Evolutionary conservation across 495 filamentous ascomycete genomes (phyloP), one percentile per base, ranked within the genome.

Genomic region (Neurospora terricola): DNA sequence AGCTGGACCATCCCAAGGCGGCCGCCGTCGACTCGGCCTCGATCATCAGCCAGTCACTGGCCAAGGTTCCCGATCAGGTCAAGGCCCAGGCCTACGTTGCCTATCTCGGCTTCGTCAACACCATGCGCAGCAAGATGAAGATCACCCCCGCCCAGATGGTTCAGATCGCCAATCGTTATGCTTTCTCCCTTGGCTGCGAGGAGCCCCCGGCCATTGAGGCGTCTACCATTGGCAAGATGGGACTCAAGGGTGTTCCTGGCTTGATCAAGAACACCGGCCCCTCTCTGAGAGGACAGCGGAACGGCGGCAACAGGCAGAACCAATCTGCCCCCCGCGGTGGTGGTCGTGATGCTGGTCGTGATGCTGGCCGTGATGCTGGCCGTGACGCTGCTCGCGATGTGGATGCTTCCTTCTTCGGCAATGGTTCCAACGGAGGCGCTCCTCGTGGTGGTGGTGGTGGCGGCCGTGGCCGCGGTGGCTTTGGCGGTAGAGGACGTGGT

Each of bases 161-260:
- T 30, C 43, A 72, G n/a, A 36, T 76, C 23, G 75, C 77, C 73
- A 80, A 80, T 74, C 54, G 66, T 23, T 80, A 77, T 38, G 71
- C 78, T 14, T 36, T 7, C 11, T 69, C 78, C 18, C 76, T 81
- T 5, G 79, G 79, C 11, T 73, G 73, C 40, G 72, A 66, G 10
- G 75, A 76, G 54, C 54, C 73, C 18, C 79, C 79, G 2, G 59
- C 27, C 30, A 54, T 80, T 12, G 72, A 70, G 54, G 12, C 73
- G 14, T 66, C 36, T 10, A 71, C 69, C 2, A 74, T 81, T 30
- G 71, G 73, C 38, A 81, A 78, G 79, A 81, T 81, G 79, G 79
- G 79, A 6, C 75, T 81, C 69, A 76, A 76, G 73, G 78, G 78
- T 59, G 79, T 81, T 54, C 75, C 78, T n/a, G 79, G 79, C 5